Evolutionary conservation across 2,329 filamentous ascomycete genomes (phyloP), one percentile per base, ranked within the genome.

Genomic region (Cladosporium sp.): DNA sequence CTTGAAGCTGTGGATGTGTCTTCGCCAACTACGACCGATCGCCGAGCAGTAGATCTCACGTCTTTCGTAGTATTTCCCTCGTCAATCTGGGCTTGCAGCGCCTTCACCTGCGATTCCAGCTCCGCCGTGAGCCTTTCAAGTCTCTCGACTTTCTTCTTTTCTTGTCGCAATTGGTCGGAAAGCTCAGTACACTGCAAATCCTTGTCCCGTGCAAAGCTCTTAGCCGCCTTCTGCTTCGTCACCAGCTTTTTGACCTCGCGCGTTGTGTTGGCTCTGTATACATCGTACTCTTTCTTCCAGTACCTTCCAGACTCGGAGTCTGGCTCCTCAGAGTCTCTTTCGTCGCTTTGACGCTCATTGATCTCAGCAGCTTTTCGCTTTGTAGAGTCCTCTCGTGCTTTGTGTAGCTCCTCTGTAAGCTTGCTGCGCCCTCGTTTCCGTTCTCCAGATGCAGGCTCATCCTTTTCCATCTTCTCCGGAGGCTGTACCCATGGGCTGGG

Each of bases 201-300:
- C 67, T 90, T 91, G 69, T 85, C 80, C 64, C 84, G 83, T 38
- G 87, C 87, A 62, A 85, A 91, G 49, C 83, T 84, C 69, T 88
- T 91, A 51, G 86, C 85, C 54, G 88, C 74, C 62, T 87, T 81
- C 72, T 90, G 88, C 73, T 90, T 91, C 62, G 81, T 82, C 62
- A 91, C 78, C 62, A 92, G 74, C 70, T 85, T 88, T 70, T 83
- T 83, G 75, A 90, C 84, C 66, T 91, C 85, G 38, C 75, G 77
- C 65, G 81, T 82, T 55, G 86, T 86, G 55, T 86, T 84, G 38
- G 80, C 75, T 42, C 87, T 82, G 61, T 91, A 92, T 49, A 76
- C 78, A 57, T 88, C 78, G 59, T 86, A 91, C 62, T 89, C 80
- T 19, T 80, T 77, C 68, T 91, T 91, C 87, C 87, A 92, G 67